Conservation (phyloP, 2,329 filamentous ascomycete species). For the Colletotrichum godetiae region DNA sequence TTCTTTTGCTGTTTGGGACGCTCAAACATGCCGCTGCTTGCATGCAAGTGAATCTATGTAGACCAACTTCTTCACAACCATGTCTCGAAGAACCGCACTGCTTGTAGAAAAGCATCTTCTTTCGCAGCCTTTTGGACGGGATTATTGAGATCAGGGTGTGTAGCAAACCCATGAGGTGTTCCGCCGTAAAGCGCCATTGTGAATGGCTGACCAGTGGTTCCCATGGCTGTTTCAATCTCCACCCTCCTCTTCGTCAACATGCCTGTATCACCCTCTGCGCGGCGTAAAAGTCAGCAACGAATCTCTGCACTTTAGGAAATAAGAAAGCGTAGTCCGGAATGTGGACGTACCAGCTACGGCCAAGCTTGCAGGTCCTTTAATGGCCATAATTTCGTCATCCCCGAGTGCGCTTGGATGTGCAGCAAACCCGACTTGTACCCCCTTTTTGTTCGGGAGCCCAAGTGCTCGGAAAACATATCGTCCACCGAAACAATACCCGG, state of each 20-base stretch:
- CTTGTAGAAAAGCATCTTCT: conserved; percentile 82
- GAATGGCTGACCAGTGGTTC: conserved; percentile 12
- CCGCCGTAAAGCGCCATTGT: conserved; percentile 67
- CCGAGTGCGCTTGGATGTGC: conserved; percentile 74
- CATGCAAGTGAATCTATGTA: neutral
- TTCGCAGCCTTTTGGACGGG: conserved; percentile 73
- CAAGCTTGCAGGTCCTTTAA: conserved; percentile 69
- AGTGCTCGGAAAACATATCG: conserved; percentile 66
- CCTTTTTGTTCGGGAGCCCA: conserved; percentile 52
- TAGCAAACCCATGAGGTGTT: conserved; percentile 79
- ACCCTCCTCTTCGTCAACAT: conserved; percentile 66
- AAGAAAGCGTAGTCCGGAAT: rapidly evolving
- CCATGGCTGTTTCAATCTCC: conserved; percentile 17
- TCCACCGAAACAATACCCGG: conserved; percentile 76
- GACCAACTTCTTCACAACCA: conserved; percentile 39
- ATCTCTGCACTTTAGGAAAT: neutral
- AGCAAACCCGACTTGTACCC: conserved; percentile 67
- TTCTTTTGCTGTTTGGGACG: too few relatives aligned
- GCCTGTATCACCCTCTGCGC: conserved; percentile 66
- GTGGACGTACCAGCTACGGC: conserved; percentile 64
- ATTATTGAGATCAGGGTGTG: conserved; percentile 68
- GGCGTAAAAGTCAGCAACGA: neutral
- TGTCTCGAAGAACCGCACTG: conserved; percentile 78
- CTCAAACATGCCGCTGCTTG: neutral
- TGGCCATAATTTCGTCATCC: conserved; percentile 66